A percentile compares a stretch with the other conserved stretches of the same genome.
Conservation (phyloP, 2,329 filamentous ascomycete species). For the Pseudovirgaria hyperparasitica region DNA sequence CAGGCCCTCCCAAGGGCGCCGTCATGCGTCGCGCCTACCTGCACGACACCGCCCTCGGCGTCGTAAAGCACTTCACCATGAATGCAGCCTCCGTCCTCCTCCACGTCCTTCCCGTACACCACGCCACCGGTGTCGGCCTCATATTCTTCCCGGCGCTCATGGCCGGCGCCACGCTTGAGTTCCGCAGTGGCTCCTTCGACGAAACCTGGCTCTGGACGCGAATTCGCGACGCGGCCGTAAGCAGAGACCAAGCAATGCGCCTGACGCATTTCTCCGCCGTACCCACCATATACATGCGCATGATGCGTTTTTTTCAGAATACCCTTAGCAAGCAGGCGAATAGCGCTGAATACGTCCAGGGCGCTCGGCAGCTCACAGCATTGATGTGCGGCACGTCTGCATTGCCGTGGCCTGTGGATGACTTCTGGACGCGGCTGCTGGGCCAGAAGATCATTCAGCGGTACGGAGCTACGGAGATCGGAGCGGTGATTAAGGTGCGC, state of each 20-base stretch:
- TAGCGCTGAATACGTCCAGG: slow-evolving; percentile 28
- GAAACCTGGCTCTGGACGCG: slow-evolving; percentile 22
- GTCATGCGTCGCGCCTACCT: slow-evolving; percentile 31
- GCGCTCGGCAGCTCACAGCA: slow-evolving; percentile 27
- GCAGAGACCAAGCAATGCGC: slow-evolving; percentile 10
- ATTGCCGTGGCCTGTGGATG: slow-evolving; percentile 35
- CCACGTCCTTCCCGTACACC: slow-evolving; percentile 23
- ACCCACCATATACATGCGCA: slow-evolving; percentile 24
- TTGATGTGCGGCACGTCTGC: slow-evolving; percentile 36
- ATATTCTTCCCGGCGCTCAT: slow-evolving; percentile 23
- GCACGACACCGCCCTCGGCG: slow-evolving; percentile 19
- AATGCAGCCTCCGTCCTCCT: slow-evolving; percentile 19
- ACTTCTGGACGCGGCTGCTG: slow-evolving; percentile 36
- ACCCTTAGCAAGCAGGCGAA: slow-evolving; percentile 16
- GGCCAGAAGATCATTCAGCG: slow-evolving; percentile 30
- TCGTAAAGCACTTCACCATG: slow-evolving; percentile 21
- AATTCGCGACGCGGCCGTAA: slow-evolving; percentile 17
- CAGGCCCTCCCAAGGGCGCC: slow-evolving; percentile 32
- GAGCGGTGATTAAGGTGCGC: slow-evolving; percentile 29
- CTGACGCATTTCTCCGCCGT: slow-evolving; percentile 24
- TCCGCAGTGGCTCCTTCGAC: slow-evolving; percentile 22
- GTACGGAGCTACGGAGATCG: slow-evolving; percentile 33
- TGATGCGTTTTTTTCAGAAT: slow-evolving; percentile 23
- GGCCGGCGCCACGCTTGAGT: slow-evolving; percentile 19
- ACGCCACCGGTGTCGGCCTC: slow-evolving; percentile 22